Evolutionary conservation across 306 rosid species (phyloP).

Genomic region (Abrus precatorius): DNA sequence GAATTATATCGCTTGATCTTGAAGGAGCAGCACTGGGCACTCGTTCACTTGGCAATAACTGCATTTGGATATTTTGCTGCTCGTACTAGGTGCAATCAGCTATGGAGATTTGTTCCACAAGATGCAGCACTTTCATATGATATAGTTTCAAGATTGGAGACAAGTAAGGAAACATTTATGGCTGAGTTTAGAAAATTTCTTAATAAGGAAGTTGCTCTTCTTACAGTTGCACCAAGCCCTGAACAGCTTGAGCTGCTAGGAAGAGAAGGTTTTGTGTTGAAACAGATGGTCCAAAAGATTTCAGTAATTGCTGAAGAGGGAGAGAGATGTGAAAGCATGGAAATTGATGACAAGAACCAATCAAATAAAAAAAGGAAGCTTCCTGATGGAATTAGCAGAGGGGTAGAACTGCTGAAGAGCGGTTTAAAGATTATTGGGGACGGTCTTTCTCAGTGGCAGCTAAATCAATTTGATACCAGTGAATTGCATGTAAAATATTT

Average conservation of each 20-base stretch:
- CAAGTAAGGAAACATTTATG: constrained; percentile 69
- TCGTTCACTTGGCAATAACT: constrained; percentile 73
- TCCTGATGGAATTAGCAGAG: constrained; percentile 74
- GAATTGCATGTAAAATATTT: constrained; percentile 64
- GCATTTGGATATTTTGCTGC: constrained; percentile 85
- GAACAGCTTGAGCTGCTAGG: constrained; percentile 74
- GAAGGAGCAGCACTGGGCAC: constrained; percentile 88
- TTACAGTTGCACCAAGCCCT: constrained; percentile 56
- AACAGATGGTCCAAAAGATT: constrained; percentile 62
- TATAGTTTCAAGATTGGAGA: constrained; percentile 63
- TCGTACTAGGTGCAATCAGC: constrained; percentile 66
- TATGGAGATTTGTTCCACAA: constrained; percentile 85
- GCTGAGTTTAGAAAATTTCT: constrained; percentile 68
- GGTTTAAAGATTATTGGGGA: constrained; percentile 78
- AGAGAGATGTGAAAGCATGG: constrained; percentile 58
- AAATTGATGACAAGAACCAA: constrained; percentile 54
- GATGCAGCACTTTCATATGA: constrained; percentile 89
- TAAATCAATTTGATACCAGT: constrained; percentile 53
- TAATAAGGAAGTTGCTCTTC: constrained; percentile 77
- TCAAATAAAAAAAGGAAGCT: constrained; percentile 78
- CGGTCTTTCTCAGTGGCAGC: constrained; percentile 78
- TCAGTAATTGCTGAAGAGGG: constrained; percentile 51
- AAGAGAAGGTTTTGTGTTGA: constrained; percentile 75
- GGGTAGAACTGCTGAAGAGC: constrained; percentile 76
- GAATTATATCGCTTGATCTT: constrained; percentile 78